Base-by-base conservation (phyloP, 129 eudicot genomes). In the Centrapalus pauciflorus region DNA sequence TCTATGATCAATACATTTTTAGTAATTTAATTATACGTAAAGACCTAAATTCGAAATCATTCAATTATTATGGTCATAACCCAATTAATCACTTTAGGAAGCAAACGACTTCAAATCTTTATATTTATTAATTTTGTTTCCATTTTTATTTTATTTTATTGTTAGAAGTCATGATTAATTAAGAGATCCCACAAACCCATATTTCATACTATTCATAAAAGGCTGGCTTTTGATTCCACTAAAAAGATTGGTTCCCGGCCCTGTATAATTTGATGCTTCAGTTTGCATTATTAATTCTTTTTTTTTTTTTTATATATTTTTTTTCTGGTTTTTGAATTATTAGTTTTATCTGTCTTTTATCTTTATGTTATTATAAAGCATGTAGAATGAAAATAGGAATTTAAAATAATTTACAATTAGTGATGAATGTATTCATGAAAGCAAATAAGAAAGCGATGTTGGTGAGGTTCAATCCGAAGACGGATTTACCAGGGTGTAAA, bases 391-490 rank as follows among this genome's bases (percentile, higher is more conserved):
- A 13, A 40, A 10, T n/a, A 9, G 12, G 16, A 6, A 17, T 14
- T 5, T 6, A n/a, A n/a, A 43, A 12, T 9, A 46, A 8, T 56
- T 56, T 66, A 35, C 0, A n/a, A n/a, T n/a, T n/a, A 3, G 4
- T 14, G 69, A 17, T 66, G 64, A 62, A 50, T 69, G 48, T 14
- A n/a, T 55, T n/a, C n/a, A n/a, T 48, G 74, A 76, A 60, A 63
- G 71, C 79, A 66, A 41, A 43, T n/a, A 76, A 30, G 76, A 81
- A 74, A 70, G 96, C 87, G 97, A 87, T 90, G 43, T 90, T 90
- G 97, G 97, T 90, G 85, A 82, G 97, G 97, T 90, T 90, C 97
- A 90, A 90, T 90, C 96, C 80, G 97, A 90, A 90, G 96, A 87
- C 89, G 86, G 81, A 82, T 90, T 85, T 90, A 84, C 82, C 69